phyloP scores from a whole-genome alignment of 768 basidiomycete species.

The Macrolepiota fuliginosa region DNA sequence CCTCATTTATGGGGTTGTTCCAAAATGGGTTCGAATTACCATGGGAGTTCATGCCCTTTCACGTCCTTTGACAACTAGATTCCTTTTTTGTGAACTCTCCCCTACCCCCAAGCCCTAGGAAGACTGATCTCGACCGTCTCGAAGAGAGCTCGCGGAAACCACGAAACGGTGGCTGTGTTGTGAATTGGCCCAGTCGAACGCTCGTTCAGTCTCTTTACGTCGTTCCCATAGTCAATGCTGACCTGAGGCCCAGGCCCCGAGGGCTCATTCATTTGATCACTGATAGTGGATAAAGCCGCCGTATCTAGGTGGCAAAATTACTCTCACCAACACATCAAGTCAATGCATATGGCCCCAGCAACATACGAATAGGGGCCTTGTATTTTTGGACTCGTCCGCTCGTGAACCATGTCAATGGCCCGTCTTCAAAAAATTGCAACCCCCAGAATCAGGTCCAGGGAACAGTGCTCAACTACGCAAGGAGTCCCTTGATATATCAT shows the following conservation, averaged over 20 bases:
- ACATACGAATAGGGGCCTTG: not conserved
- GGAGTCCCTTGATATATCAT: not conserved
- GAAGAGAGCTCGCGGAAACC: not conserved
- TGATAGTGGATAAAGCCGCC: not conserved
- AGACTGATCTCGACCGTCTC: not conserved
- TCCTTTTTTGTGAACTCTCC: not conserved
- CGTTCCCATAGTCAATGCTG: not conserved
- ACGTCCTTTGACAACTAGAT: not conserved
- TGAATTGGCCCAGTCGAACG: not conserved
- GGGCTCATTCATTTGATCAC: not conserved
- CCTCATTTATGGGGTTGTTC: conserved; percentile 3
- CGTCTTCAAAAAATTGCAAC: not conserved
- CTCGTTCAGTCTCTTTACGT: not conserved
- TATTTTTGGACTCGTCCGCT: no score
- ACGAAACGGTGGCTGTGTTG: not conserved
- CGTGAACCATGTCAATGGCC: no score
- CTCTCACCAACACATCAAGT: not conserved
- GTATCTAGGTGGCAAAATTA: no score
- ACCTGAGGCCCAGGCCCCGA: not conserved
- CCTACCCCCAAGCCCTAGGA: not conserved
- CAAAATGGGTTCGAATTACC: not conserved
- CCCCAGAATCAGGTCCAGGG: not conserved
- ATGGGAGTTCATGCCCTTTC: not conserved
- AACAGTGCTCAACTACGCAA: not conserved
- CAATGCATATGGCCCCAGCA: not conserved